Conservation (phyloP, 2,329 filamentous ascomycete species). For the Calycina herbarum region DNA sequence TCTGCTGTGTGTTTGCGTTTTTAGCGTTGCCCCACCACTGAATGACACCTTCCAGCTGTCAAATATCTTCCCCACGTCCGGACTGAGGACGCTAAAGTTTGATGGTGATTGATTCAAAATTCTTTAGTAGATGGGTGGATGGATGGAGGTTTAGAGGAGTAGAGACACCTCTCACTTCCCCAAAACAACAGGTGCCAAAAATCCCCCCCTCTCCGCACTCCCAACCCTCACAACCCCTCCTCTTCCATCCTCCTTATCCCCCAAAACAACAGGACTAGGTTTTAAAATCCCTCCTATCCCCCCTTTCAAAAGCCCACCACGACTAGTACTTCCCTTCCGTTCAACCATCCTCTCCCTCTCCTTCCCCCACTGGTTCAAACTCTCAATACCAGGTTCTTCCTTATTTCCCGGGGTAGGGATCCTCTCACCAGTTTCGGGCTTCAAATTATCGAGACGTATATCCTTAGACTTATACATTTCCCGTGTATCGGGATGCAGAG, state of each 20-base stretch:
- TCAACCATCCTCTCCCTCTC: background rate
- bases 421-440: background rate
- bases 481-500: background rate
- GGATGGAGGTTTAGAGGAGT: no score
- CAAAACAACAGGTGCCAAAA: background rate
- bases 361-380: background rate
- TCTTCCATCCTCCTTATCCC: background rate
- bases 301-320: background rate
- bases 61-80: no score
- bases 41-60: background rate
- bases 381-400: background rate
- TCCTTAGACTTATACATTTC: background rate
- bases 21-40: background rate
- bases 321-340: background rate
- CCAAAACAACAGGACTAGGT: background rate
- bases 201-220: background rate
- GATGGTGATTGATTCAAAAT: background rate
- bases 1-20: no score
- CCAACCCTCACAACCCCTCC: background rate
- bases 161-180: slow-evolving; percentile 3
- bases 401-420: background rate
- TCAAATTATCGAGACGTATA: background rate
- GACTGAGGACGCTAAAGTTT: background rate
- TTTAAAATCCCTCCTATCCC: slow-evolving; percentile 2
- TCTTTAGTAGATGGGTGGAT: background rate